A percentile compares a stretch with the other conserved stretches of the same genome.
These are phyloP conservation scores for Phytophthora europaea DNA, from an alignment of 352 stramenopile genomes.

Conservation along the genomic window DNA sequence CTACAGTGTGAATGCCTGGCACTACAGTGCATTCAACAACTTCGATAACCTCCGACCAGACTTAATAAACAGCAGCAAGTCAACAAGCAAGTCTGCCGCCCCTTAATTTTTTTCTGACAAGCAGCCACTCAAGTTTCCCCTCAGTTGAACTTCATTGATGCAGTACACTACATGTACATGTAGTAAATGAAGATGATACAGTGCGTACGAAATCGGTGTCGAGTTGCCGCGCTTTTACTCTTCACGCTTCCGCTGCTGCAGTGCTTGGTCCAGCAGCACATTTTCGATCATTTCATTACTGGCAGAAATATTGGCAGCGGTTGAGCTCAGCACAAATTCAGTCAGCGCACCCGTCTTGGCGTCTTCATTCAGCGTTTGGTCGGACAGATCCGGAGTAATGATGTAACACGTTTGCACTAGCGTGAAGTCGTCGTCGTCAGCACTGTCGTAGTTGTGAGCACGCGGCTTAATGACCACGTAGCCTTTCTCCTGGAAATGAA, in stretches of 20 bases:
- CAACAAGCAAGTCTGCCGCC: neutral
- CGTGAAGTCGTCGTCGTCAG: conserved; percentile 39
- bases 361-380: conserved; percentile 36
- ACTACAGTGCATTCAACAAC: neutral
- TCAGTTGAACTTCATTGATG: neutral
- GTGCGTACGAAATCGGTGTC: neutral
- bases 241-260: conserved; percentile 23
- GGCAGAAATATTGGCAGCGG: conserved; percentile 41
- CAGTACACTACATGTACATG: neutral
- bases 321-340: conserved; percentile 45
- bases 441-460: conserved; percentile 10
- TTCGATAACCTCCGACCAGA: too few relatives aligned
- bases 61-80: neutral
- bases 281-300: conserved; percentile 52
- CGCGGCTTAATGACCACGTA: conserved; percentile 47
- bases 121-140: neutral
- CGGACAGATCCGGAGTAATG: conserved; percentile 48
- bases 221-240: conserved; percentile 5
- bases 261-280: conserved; percentile 41
- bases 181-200: neutral
- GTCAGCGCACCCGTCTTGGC: conserved; percentile 41
- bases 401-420: conserved; percentile 50
- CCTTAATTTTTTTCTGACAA: too few relatives aligned
- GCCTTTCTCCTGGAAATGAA: conserved; percentile 47
- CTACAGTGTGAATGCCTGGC: neutral